Evolutionary conservation across 768 basidiomycete genomes (phyloP).

Genomic region (Termitomyces sp.): DNA sequence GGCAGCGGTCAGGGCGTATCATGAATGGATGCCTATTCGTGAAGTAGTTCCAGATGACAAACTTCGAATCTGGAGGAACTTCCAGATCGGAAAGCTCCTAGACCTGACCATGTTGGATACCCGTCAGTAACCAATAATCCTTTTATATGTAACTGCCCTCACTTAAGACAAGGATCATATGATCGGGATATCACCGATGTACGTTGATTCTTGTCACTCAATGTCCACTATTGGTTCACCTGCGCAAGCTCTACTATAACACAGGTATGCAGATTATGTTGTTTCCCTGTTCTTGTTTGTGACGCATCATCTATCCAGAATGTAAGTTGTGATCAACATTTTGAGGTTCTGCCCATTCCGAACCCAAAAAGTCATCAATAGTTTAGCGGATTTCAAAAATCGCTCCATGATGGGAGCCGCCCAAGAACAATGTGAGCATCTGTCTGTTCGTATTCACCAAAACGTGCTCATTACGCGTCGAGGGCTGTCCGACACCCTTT

Average conservation of each 20-base stretch:
- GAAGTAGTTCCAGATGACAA: slow-evolving; percentile 49
- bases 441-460: not conserved
- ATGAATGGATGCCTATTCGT: slow-evolving; percentile 60
- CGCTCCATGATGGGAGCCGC: not conserved
- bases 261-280: not conserved
- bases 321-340: not conserved
- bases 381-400: not conserved
- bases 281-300: not conserved
- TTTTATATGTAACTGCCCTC: not conserved
- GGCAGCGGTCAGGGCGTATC: slow-evolving; percentile 51
- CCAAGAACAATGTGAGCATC: not conserved
- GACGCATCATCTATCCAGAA: slow-evolving; percentile 17
- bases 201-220: not conserved
- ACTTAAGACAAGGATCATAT: not conserved
- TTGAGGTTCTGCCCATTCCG: not conserved
- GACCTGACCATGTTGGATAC: slow-evolving; percentile 61
- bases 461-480: not conserved
- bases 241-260: not conserved
- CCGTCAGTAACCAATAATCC: slow-evolving; percentile 24
- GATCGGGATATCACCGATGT: not conserved
- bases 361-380: not conserved
- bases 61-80: slow-evolving; percentile 57
- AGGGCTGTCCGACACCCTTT: not conserved
- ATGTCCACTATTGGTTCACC: not conserved
- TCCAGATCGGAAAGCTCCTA: slow-evolving; percentile 57